These are phyloP conservation scores for Blastobotrys raffinosifermentans DNA, from an alignment of 1,139 yeast genomes.

Conservation along the genomic window DNA sequence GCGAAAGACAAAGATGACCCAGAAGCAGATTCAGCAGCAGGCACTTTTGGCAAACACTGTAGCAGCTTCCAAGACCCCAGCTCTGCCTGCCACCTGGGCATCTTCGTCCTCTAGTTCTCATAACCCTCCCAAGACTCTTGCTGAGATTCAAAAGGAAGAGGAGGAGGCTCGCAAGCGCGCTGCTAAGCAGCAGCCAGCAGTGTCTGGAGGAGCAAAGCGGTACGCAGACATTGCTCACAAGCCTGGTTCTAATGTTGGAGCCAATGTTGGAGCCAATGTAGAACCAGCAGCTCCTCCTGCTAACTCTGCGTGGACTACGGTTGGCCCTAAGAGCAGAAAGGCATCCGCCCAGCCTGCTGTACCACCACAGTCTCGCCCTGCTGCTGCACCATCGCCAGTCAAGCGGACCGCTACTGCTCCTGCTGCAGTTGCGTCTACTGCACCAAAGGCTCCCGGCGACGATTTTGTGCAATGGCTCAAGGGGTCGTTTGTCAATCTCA, in stretches of 20 bases:
- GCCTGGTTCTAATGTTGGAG: constrained; percentile 4
- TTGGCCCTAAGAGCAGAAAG: constrained; percentile 31
- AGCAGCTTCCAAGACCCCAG: constrained; percentile 14
- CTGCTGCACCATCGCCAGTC: constrained; percentile 35
- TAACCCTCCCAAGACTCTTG: constrained; percentile 37
- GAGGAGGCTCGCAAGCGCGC: constrained; percentile 28
- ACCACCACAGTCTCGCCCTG: constrained; percentile 23
- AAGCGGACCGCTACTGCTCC: constrained; percentile 35
- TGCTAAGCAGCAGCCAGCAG: constrained; percentile 27
- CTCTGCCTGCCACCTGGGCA: constrained; percentile 53
- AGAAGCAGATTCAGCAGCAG: constrained; percentile 30
- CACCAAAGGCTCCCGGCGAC: constrained; percentile 29
- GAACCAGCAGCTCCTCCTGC: constrained; percentile 4
- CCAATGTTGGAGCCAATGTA: constrained; percentile 31
- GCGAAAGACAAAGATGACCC: constrained; percentile 23
- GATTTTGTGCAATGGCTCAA: constrained; percentile 87
- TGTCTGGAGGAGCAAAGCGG: constrained; percentile 17
- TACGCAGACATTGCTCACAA: constrained; percentile 18
- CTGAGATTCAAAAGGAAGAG: constrained; percentile 48
- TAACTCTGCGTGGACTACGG: constrained; percentile 36
- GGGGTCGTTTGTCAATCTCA: constrained; percentile 58
- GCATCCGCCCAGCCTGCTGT: constrained; percentile 20
- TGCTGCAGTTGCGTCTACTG: constrained; percentile 26
- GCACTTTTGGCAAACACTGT: constrained; percentile 23
- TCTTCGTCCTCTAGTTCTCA: constrained; percentile 16